A percentile compares a stretch with the other conserved stretches of the same genome.
phyloP scores from a whole-genome alignment of 2,329 filamentous ascomycete genomes.

The Colletotrichum liriopes region DNA sequence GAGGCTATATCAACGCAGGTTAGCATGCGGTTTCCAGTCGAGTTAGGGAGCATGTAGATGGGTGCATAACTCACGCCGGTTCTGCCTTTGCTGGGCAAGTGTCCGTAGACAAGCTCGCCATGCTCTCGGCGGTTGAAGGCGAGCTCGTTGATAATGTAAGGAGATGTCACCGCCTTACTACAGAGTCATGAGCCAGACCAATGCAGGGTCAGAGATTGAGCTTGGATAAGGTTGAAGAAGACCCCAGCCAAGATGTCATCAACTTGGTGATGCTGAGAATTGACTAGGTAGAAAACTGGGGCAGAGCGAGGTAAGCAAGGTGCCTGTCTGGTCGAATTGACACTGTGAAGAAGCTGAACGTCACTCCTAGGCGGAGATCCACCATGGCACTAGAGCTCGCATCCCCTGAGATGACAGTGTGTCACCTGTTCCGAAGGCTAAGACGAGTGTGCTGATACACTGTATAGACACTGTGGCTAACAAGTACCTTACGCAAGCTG shows the following conservation, averaged over 20 bases:
- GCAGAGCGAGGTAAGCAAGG: neutral
- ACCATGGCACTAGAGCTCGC: neutral
- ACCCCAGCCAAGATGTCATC: neutral
- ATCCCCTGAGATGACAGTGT: neutral
- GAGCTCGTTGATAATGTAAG: neutral
- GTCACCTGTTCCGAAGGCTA: neutral
- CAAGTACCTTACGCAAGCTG: neutral
- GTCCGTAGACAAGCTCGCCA: constrained; percentile 45
- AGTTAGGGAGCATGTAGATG: neutral
- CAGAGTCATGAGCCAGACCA: neutral
- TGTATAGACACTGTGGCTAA: neutral
- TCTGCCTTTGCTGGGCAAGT: constrained; percentile 53
- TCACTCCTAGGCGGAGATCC: neutral
- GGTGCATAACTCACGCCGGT: constrained; percentile 34
- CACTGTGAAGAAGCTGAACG: constrained; percentile 14
- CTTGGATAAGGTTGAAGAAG: neutral
- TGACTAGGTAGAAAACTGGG: neutral
- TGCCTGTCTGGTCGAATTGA: neutral
- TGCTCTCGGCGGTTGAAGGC: constrained; percentile 5
- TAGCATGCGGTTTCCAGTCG: neutral
- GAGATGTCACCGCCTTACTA: too few species aligned
- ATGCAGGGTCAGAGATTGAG: neutral
- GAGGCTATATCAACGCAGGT: constrained; percentile 65
- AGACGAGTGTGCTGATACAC: neutral
- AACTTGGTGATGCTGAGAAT: neutral